phyloP scores from a whole-genome alignment of 1,139 yeast genomes.

The Hyphopichia buzzinii region DNA sequence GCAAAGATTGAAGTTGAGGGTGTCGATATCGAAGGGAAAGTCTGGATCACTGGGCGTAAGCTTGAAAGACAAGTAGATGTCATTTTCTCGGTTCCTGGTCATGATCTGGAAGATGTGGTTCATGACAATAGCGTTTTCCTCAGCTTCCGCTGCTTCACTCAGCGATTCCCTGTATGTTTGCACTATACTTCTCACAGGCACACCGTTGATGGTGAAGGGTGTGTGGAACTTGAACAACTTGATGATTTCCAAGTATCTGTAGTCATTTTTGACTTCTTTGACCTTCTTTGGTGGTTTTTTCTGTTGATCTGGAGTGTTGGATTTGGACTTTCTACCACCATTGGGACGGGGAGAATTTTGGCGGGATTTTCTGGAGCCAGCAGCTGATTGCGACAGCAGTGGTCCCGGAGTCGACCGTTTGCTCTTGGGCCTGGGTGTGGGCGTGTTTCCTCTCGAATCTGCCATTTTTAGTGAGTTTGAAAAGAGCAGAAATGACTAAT shows the following conservation, averaged over 20 bases:
- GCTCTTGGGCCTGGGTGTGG: not conserved
- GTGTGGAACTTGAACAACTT: slow-evolving; percentile 25
- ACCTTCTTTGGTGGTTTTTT: slow-evolving; percentile 5
- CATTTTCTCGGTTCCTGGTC: slow-evolving; percentile 1
- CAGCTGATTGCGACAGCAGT: too few species aligned
- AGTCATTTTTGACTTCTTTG: slow-evolving; percentile 10
- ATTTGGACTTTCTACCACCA: not conserved
- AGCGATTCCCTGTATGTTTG: not conserved
- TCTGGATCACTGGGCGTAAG: slow-evolving; percentile 70
- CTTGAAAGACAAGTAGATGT: slow-evolving; percentile 32
- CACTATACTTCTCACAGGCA: slow-evolving; percentile 14
- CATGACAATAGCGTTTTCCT: slow-evolving; percentile 3
- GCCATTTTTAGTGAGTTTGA: not conserved
- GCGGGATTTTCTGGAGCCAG: too few species aligned
- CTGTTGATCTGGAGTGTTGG: not conserved
- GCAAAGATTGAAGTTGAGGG: slow-evolving; percentile 48
- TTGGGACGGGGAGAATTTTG: not conserved
- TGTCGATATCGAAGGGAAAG: slow-evolving; percentile 62
- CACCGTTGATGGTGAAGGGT: slow-evolving; percentile 37
- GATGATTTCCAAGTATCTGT: slow-evolving; percentile 11
- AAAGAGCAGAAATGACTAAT: too few species aligned
- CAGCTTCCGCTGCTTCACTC: not conserved
- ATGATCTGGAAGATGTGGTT: slow-evolving; percentile 13
- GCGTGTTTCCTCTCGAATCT: not conserved
- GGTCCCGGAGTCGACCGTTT: too few species aligned